Base-by-base conservation (phyloP, 306 rosid species). In the Medicago arabica region DNA sequence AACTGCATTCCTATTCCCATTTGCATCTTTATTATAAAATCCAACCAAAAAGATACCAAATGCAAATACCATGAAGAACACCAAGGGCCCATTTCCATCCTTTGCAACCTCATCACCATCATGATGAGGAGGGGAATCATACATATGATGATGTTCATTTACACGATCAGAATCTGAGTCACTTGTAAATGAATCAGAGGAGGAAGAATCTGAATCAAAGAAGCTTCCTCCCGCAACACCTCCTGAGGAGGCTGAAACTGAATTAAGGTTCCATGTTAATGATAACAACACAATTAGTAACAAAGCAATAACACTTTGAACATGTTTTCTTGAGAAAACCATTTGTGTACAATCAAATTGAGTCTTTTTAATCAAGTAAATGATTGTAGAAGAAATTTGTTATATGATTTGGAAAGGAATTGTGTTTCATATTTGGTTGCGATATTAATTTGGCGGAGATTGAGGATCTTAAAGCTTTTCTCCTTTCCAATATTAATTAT, bases 161-260 rank as follows among this genome's bases (percentile, higher is more conserved):
- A 0, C 23, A 1, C 5, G 25, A 8, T 53, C 11, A 41, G 38
- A 12, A 3, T 68, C 71, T 1, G 75, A 69, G 9, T 74, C 64
- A 44, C 10, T 57, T 39, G 21, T 23, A 65, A 39, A 60, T 39
- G 64, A 61, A 39, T 53, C 46, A 0, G 77, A 62, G 21, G 81
- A 75, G 9, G 74, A 81, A 70, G 81, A 81, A 58, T 76, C 81
- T n/a, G 82, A 82, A 36, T 76, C 12, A 28, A 82, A 82, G 78
- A 82, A 82, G 39, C 74, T 71, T 19, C 85, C 85, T 64, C 85
- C 85, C 71, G 58, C 65, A 5, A 55, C 75, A 10, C 85, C 85
- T 23, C 82, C 82, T 2, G 85, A 76, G 2, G 81, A 57, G 40
- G 85, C 82, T 38, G 5, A 38, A 71, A 68, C 81, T 54, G 64